Evolutionary conservation across 192 early-diverging fungal genomes (phyloP).

Genomic region (Chytriomyces hyalinus): DNA sequence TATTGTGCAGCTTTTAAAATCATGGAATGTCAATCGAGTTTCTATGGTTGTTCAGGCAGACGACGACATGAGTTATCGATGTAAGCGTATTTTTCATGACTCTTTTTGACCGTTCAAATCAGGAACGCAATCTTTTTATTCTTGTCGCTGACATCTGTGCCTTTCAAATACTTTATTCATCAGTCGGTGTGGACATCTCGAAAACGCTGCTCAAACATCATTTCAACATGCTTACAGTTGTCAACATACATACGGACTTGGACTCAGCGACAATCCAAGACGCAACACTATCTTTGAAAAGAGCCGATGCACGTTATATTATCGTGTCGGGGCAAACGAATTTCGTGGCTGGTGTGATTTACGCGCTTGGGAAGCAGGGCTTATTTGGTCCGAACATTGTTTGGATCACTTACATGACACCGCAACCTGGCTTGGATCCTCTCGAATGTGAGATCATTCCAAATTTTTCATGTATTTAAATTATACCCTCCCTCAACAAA

Average conservation of each 20-base stretch:
- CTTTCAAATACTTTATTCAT: neutral
- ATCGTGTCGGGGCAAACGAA: neutral
- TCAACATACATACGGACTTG: neutral
- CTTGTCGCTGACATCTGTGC: no score
- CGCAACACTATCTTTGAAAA: neutral
- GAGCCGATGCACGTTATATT: neutral
- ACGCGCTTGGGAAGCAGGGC: neutral
- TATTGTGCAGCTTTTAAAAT: constrained; percentile 9
- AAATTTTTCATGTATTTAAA: neutral
- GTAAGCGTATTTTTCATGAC: neutral
- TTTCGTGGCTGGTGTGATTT: neutral
- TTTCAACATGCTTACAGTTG: neutral
- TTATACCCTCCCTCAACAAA: neutral
- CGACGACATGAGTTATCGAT: constrained; percentile 15
- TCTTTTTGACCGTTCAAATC: neutral
- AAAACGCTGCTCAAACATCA: neutral
- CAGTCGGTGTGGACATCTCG: constrained; percentile 4
- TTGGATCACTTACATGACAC: neutral
- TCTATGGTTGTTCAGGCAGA: constrained; percentile 9
- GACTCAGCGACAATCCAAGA: neutral
- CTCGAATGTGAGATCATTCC: neutral
- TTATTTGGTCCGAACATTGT: constrained; percentile 7
- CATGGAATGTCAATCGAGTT: constrained; percentile 16
- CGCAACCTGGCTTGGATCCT: neutral
- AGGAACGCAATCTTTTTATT: no score